Conservation (phyloP, 2,329 filamentous ascomycete genomes). For the Lojkania enalia region DNA sequence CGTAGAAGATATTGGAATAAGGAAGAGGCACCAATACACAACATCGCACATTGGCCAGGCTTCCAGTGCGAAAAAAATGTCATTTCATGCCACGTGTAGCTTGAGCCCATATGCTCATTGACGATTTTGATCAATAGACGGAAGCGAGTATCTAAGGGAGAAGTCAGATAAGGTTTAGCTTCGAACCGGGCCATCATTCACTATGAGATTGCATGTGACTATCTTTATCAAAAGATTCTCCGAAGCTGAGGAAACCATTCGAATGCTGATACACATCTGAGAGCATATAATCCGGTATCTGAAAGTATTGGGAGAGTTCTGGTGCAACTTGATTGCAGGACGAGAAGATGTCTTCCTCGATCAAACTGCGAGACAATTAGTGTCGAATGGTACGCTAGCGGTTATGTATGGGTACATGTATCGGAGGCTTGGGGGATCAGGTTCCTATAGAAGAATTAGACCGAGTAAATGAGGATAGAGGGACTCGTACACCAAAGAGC, state of each 20-base stretch:
- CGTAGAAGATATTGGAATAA: conserved; percentile 11
- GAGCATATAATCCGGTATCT: conserved; percentile 14
- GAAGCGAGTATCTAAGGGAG: conserved; percentile 10
- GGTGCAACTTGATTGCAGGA: neutral
- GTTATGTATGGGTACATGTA: conserved; percentile 1
- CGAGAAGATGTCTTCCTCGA: neutral
- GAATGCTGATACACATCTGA: conserved; percentile 17
- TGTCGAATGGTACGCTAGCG: neutral
- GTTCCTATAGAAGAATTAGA: neutral
- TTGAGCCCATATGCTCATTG: neutral
- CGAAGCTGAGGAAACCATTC: conserved; percentile 20
- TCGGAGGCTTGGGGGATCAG: neutral
- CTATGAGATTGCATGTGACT: conserved; percentile 9
- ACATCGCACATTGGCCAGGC: conserved; percentile 1
- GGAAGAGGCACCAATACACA: conserved; percentile 15
- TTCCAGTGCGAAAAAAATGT: conserved; percentile 20
- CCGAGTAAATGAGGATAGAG: neutral
- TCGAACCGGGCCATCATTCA: too few species aligned
- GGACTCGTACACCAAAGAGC: neutral
- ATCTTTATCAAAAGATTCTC: conserved; percentile 5
- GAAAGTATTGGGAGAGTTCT: conserved; percentile 15
- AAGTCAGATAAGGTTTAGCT: neutral
- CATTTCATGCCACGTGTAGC: conserved; percentile 23
- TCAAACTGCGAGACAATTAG: neutral
- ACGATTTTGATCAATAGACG: conserved; percentile 18